Base-by-base conservation (phyloP, 305 asterid genomes). In the Striga hermonthica region DNA sequence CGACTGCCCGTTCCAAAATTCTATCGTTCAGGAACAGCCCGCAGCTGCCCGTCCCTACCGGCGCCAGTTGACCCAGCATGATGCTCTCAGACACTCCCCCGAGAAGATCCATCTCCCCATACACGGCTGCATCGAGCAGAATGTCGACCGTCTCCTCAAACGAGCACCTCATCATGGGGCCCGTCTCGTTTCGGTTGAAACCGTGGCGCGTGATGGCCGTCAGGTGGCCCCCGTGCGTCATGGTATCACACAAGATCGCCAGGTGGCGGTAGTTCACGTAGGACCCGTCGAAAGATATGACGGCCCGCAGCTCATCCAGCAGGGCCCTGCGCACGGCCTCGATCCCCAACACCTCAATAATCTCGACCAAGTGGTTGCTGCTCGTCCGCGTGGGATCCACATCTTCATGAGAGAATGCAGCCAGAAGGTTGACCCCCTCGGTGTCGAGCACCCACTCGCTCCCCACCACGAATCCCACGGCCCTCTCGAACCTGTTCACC, bases 141-240 rank as follows among this genome's bases (percentile, higher is more conserved):
- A 93, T 93, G 70, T 93, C 99, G 15, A 93, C 97, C 0, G 97
- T 93, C 79, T 93, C 99, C 77, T 93, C 99, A 16, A 93, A 93
- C 4, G 99, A 93, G 79, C 99, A 93, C 77, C 95, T 86, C 97
- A 88, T 93, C 95, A 93, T 82, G 56, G 99, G 97, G 31, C 99
- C 97, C 13, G 97, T 93, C 45, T 93, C 99, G 60, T 93, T 93
- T 9, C 99, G 87, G 65, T 93, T 93, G 54, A 93, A 86, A 13
- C 99, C 99, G 54, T 90, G 96, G 66, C 99, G 97, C 43, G 99
- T 93, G 63, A 93, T 90, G 70, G 99, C 95, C 99, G 90, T 93
- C 85, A 93, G 76, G 78, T 93, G 99, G 72, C 99, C 99, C 50
- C 96, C 91, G 70, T 93, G 90, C 5, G 99, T 93, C 99, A 93